phyloP scores from a whole-genome alignment of 2,329 filamentous ascomycete species.

The Diplocarpon rosae region DNA sequence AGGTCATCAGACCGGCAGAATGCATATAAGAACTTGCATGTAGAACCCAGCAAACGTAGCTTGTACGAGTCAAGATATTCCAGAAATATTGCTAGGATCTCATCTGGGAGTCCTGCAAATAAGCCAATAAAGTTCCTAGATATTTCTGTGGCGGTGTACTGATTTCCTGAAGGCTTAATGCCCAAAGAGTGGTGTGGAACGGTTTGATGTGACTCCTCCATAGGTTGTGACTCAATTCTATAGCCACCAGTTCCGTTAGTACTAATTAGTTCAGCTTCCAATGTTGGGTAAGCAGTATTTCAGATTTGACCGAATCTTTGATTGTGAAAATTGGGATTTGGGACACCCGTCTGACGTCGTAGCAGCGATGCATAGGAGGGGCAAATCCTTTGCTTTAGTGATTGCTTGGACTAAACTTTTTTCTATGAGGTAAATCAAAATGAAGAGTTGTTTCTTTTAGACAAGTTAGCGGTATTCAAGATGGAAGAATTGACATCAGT shows the following conservation, averaged over 20 bases:
- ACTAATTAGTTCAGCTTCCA: slow-evolving; percentile 5
- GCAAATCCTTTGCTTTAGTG: neutral
- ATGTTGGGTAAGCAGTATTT: slow-evolving; percentile 7
- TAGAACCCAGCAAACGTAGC: slow-evolving; percentile 57
- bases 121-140: slow-evolving; percentile 54
- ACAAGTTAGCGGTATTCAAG: too few relatives aligned
- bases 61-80: slow-evolving; percentile 58
- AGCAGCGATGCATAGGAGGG: neutral
- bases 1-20: slow-evolving; percentile 76
- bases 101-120: slow-evolving; percentile 65
- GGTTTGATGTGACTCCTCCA: slow-evolving; percentile 36
- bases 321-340: slow-evolving; percentile 7
- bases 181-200: slow-evolving; percentile 73
- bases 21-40: slow-evolving; percentile 79
- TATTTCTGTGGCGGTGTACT: slow-evolving; percentile 53
- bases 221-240: slow-evolving; percentile 20
- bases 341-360: slow-evolving; percentile 3
- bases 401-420: neutral
- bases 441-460: too few relatives aligned
- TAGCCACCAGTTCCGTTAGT: slow-evolving; percentile 13
- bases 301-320: slow-evolving; percentile 13
- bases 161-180: slow-evolving; percentile 80
- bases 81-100: slow-evolving; percentile 63
- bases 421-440: too few relatives aligned
- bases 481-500: neutral